Percentiles rank a stretch among this genome's conserved stretches.
phyloP scores from a whole-genome alignment of 805 yeast genomes.

The Starmerella powellii region DNA sequence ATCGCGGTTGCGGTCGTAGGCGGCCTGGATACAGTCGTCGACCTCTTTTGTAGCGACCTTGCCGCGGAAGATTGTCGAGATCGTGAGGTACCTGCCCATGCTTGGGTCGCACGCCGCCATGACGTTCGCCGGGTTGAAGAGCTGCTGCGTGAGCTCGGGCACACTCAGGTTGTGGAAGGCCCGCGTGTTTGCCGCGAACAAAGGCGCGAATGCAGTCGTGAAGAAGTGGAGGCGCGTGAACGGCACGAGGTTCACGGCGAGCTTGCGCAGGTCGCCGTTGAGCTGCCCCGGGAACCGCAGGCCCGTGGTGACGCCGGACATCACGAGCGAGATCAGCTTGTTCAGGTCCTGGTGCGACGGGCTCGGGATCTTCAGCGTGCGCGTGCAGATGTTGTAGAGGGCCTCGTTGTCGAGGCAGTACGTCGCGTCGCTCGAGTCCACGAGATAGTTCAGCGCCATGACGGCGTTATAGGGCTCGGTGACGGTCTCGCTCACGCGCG shows the following conservation, averaged over 20 bases:
- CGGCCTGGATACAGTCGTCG: conserved; percentile 84
- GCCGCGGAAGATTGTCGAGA: conserved; percentile 91
- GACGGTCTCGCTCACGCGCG: conserved; percentile 84
- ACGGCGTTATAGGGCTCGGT: conserved; percentile 94
- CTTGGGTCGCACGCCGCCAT: conserved; percentile 95
- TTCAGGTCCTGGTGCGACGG: conserved; percentile 75
- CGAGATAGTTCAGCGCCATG: conserved; percentile 81
- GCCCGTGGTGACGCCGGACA: conserved; percentile 94
- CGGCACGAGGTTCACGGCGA: conserved; percentile 90
- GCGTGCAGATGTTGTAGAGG: conserved; percentile 75
- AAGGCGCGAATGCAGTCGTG: conserved; percentile 92
- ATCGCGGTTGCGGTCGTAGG: conserved; percentile 69
- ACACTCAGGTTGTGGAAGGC: conserved; percentile 79
- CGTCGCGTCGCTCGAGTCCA: conserved; percentile 84
- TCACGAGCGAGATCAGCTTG: conserved; percentile 74
- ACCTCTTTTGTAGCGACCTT: conserved; percentile 87
- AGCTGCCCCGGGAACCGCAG: conserved; percentile 92
- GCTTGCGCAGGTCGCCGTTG: conserved; percentile 82
- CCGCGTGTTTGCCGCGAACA: conserved; percentile 68
- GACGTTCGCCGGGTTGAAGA: conserved; percentile 85
- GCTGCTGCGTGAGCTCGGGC: conserved; percentile 89
- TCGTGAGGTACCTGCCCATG: conserved; percentile 84
- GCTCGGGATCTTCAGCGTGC: conserved; percentile 65
- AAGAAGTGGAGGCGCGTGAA: conserved; percentile 94
- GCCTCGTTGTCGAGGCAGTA: conserved; percentile 96